Conservation (phyloP, 805 yeast species). For the Maudiozyma turicensis region DNA sequence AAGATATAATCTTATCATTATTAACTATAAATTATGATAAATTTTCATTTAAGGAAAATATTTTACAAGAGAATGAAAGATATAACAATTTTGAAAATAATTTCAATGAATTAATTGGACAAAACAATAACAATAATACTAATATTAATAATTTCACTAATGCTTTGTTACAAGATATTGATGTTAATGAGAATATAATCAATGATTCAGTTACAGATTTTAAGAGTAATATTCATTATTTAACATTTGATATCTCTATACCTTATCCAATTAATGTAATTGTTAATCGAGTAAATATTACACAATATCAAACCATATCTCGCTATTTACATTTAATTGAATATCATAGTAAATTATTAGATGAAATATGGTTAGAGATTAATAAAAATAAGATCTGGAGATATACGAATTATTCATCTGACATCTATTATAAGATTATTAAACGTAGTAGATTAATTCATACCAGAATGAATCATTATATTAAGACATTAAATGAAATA, state of each 20-base stretch:
- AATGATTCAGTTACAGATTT: not conserved
- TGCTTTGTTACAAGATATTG: not conserved
- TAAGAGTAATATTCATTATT: conserved; percentile 36
- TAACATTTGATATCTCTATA: conserved; percentile 48
- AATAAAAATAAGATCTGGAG: conserved; percentile 55
- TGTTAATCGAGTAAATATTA: conserved; percentile 55
- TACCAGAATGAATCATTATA: conserved; percentile 30
- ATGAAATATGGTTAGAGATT: conserved; percentile 64
- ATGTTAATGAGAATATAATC: not conserved
- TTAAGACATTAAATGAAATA: conserved; percentile 19
- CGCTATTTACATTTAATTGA: conserved; percentile 60
- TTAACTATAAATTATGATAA: conserved; percentile 34
- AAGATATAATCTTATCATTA: conserved; percentile 20
- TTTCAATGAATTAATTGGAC: not conserved
- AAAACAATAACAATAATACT: not conserved
- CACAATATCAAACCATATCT: conserved; percentile 72
- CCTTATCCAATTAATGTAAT: conserved; percentile 85
- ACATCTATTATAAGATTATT: conserved; percentile 46
- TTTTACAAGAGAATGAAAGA: conserved; percentile 10
- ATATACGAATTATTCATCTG: conserved; percentile 34
- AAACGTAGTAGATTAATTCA: conserved; percentile 46
- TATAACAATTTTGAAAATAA: not conserved
- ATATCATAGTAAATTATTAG: conserved; percentile 49
- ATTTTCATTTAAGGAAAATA: conserved; percentile 14
- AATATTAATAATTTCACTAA: not conserved